Base-by-base conservation (phyloP, 345 rosid genomes). In the Raphanus raphanistrum region DNA sequence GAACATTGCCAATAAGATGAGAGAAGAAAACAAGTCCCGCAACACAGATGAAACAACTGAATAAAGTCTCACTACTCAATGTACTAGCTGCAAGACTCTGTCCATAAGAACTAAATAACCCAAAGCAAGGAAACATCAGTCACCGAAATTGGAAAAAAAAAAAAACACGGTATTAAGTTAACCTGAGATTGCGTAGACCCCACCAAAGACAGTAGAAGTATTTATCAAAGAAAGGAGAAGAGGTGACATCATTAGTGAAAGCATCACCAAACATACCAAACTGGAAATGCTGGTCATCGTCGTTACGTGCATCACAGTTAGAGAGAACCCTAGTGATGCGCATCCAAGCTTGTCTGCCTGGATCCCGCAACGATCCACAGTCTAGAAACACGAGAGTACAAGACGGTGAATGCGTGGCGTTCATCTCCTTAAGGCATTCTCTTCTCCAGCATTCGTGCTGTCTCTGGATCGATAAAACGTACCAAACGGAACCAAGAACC, bases 191-290 rank as follows among this genome's bases (percentile, higher is more conserved):
- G 68, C 89, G 88, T 9, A 95, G 85, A 15, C 98, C 98, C 93
- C 95, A 92, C 97, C 99, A 92, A 38, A 92, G 93, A 70, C 98
- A 90, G 48, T 90, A 95, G 77, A 92, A 90, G 77, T 85, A 90
- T 71, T 91, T 95, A 31, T 87, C 83, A 15, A 72, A 31, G 74
- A 92, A 88, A 29, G 61, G n/a, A 3, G 97, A 75, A 0, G 84
- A 74, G 63, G 88, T 90, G 26, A 95, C 94, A 2, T 88, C 79
- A 78, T 83, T 84, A n/a, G 70, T 84, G 74, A 90, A 90, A 17
- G 94, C 97, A 60, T 84, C 87, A 3, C 91, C 84, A 66, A 86
- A 95, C 84, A 92, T 87, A 60, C 98, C 98, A 52, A 88, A 95
- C 68, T 84, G 84, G 32, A 88, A 88, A 74, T 84, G 78, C 16